Conservation (phyloP, 805 yeast genomes). For the Ogataea corticis region DNA sequence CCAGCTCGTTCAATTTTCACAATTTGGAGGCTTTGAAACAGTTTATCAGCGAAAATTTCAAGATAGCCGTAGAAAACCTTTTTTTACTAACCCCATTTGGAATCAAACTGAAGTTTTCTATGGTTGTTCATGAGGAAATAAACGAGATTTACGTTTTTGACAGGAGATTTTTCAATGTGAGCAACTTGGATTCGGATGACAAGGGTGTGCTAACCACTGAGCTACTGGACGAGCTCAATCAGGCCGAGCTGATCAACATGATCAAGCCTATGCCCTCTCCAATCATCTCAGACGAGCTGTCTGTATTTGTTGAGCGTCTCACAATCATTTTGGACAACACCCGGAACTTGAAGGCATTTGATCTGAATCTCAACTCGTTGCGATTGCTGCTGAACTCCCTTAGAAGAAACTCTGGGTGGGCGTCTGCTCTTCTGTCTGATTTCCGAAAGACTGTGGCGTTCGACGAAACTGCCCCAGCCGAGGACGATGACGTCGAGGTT, state of each 20-base stretch:
- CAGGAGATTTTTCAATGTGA: conserved; percentile 50
- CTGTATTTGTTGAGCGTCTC: conserved; percentile 21
- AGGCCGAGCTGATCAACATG: conserved; percentile 30
- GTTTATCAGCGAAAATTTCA: conserved; percentile 42
- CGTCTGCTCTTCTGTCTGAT: conserved; percentile 38
- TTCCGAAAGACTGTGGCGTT: conserved; percentile 30
- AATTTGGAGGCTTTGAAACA: conserved; percentile 43
- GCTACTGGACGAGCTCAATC: conserved; percentile 26
- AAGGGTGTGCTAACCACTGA: conserved; percentile 18
- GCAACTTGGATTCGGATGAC: conserved; percentile 22
- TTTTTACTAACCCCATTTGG: conserved; percentile 68
- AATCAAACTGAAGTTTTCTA: conserved; percentile 53
- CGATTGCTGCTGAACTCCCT: conserved; percentile 39
- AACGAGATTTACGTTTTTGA: conserved; percentile 64
- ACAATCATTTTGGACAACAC: conserved; percentile 15
- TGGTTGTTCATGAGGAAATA: conserved; percentile 47
- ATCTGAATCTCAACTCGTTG: conserved; percentile 37
- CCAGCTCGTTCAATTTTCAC: conserved; percentile 41
- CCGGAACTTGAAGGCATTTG: conserved; percentile 26
- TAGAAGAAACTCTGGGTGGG: conserved; percentile 41
- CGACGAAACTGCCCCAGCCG: conserved; percentile 22
- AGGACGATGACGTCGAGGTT: conserved; percentile 39
- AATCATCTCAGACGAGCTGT: conserved; percentile 23
- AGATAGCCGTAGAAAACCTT: conserved; percentile 41
- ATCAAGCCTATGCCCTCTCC: conserved; percentile 38